Base-by-base conservation (phyloP, 2,329 filamentous ascomycete species). In the Xylaria sp. region DNA sequence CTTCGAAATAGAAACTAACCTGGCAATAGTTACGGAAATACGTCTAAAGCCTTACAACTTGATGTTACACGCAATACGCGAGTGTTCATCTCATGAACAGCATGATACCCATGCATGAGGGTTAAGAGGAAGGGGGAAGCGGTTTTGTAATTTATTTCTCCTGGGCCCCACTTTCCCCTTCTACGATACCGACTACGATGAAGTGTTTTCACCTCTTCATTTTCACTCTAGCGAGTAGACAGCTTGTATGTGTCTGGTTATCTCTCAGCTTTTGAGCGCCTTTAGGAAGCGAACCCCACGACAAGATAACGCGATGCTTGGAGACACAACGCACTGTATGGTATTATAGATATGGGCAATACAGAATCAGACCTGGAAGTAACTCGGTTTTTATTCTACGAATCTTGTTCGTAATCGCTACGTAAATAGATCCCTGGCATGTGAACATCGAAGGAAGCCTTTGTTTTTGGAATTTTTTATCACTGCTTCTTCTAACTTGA, bases 11-110 rank as follows among this genome's bases (percentile, higher is more conserved):
- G 25, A 13, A 66, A 62, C 75, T 79, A 72, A 78, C 63, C 57
- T 28, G 18, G 44, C 3, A 2, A 44, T 65, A 79, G 77, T 71
- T 79, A 57, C 77, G 77, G 18, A 79, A 79, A 72, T 72, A 72
- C 39, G 25, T 70, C 34, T 71, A 68, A 57, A 61, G 8, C 34
- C 6, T 15, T 39, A 34, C 44, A 12, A 34, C 10, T 62, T 37
- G 3, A 18, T 32, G 2, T 9, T 37, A 46, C 58, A 57, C 28
- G 41, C n/a, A 56, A 12, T 61, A 34, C 13, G 9, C 9, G 28
- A 28, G 37, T 34, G 20, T 48, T n/a, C 4, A 3, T 51, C 34
- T 13, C 20, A n/a, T 41, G 5, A 46, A 39, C 51, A 32, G n/a
- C 51, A 63, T 15, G 58, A 62, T 48, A 2, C 39, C 39, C 15